Evolutionary conservation across 169 alveolate species (phyloP).

Genomic region (Cryptosporidium felis): DNA sequence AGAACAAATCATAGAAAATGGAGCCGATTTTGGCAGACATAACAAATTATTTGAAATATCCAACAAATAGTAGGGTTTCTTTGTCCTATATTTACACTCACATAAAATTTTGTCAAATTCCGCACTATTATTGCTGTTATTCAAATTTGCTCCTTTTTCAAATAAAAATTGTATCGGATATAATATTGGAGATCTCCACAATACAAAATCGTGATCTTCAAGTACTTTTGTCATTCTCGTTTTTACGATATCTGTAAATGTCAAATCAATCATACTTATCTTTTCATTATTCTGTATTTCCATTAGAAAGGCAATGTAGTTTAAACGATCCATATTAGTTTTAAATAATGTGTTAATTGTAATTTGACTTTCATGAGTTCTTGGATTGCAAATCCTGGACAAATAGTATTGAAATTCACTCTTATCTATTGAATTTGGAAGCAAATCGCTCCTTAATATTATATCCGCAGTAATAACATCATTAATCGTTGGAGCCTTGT

Average conservation of each 20-base stretch:
- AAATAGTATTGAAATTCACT: conserved; percentile 44
- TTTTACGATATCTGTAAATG: conserved; percentile 53
- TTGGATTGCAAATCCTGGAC: conserved; percentile 50
- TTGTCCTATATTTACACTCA: conserved; percentile 27
- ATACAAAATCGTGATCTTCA: conserved; percentile 25
- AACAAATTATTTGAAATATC: conserved; percentile 53
- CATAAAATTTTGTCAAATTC: conserved; percentile 24
- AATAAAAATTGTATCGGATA: conserved; percentile 23
- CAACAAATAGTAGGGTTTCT: conserved; percentile 27
- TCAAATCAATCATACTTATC: conserved; percentile 42
- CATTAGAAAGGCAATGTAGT: conserved; percentile 16
- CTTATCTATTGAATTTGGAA: conserved; percentile 51
- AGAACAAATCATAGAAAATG: conserved; percentile 29
- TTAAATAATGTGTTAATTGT: conserved; percentile 47
- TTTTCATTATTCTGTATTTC: conserved; percentile 45
- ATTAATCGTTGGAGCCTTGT: too few relatives aligned
- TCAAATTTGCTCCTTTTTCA: not conserved
- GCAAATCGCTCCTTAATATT: conserved; percentile 14
- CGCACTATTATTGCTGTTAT: not conserved
- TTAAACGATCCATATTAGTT: conserved; percentile 31
- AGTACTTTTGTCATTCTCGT: conserved; percentile 41
- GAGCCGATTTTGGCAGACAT: conserved; percentile 37
- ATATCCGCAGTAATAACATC: not conserved
- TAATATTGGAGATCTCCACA: conserved; percentile 25
- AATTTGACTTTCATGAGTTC: conserved; percentile 41